These are phyloP conservation scores for Comarum palustre DNA, from an alignment of 306 rosid genomes.

Conservation along the genomic window DNA sequence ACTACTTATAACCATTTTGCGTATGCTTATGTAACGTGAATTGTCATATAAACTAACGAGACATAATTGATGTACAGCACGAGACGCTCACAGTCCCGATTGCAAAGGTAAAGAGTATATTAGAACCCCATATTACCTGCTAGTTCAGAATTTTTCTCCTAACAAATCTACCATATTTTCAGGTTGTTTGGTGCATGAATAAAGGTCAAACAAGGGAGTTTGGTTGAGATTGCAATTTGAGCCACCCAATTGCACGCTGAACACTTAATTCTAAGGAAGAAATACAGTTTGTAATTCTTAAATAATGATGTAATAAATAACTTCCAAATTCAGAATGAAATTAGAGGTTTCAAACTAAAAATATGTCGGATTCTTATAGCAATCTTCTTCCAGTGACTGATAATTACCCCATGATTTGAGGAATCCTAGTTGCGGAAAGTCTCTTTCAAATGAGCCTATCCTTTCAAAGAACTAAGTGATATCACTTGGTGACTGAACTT, in stretches of 20 bases:
- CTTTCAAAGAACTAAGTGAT: background rate
- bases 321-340: background rate
- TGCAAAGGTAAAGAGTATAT: conserved; percentile 51
- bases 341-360: background rate
- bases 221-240: background rate
- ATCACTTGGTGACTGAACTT: background rate
- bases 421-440: background rate
- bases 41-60: conserved; percentile 25
- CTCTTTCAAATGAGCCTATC: background rate
- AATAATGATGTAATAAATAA: background rate
- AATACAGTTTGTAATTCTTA: background rate
- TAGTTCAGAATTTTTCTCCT: conserved; percentile 11
- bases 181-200: conserved; percentile 12
- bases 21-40: background rate
- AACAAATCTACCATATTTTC: background rate
- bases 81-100: conserved; percentile 55
- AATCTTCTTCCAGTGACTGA: background rate
- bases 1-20: background rate
- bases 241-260: background rate
- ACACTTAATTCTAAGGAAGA: background rate
- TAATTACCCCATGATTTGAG: background rate
- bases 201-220: conserved; percentile 2
- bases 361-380: background rate
- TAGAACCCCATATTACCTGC: background rate
- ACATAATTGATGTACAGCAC: conserved; percentile 40